These are phyloP conservation scores for Cutaneotrichosporon mucoides DNA, from an alignment of 1,284 basidiomycete species.

Conservation along the genomic window DNA sequence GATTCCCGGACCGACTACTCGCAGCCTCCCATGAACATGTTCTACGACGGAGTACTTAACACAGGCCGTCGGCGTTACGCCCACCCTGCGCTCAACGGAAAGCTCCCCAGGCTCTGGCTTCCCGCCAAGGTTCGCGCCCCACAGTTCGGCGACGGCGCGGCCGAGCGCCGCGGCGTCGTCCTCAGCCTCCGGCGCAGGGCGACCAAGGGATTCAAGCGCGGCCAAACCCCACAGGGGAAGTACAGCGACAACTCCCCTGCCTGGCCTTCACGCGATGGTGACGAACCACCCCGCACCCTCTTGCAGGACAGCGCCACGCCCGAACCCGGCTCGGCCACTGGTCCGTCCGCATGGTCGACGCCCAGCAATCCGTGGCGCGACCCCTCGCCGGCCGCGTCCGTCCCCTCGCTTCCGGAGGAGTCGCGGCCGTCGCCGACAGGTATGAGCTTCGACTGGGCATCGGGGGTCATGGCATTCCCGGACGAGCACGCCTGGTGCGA, in stretches of 20 bases:
- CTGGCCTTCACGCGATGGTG: background rate
- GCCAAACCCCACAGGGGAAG: constrained; percentile 11
- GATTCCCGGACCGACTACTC: constrained; percentile 88
- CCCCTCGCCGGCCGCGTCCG: constrained; percentile 10
- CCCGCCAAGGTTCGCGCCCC: constrained; percentile 68
- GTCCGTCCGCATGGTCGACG: background rate
- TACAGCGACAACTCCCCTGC: background rate
- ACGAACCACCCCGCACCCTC: background rate
- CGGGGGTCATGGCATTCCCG: constrained; percentile 74
- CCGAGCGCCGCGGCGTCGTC: constrained; percentile 34
- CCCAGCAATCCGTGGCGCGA: constrained; percentile 43
- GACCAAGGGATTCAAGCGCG: constrained; percentile 35
- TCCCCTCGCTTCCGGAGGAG: background rate
- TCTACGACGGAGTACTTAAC: constrained; percentile 84
- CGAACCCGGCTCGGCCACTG: background rate
- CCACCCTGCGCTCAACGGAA: constrained; percentile 82
- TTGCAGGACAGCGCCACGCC: background rate
- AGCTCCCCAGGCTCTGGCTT: constrained; percentile 84
- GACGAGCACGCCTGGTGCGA: constrained; percentile 59
- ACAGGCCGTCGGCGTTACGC: constrained; percentile 68
- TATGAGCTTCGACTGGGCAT: constrained; percentile 33
- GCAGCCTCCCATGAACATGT: constrained; percentile 90
- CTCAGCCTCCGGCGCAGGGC: constrained; percentile 43
- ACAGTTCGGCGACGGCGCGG: constrained; percentile 51
- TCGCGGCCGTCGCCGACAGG: background rate